A percentile compares a stretch with the other conserved stretches of the same genome.
Conservation (phyloP, 108 stramenopile genomes). For the Cylindrotheca closterium region DNA sequence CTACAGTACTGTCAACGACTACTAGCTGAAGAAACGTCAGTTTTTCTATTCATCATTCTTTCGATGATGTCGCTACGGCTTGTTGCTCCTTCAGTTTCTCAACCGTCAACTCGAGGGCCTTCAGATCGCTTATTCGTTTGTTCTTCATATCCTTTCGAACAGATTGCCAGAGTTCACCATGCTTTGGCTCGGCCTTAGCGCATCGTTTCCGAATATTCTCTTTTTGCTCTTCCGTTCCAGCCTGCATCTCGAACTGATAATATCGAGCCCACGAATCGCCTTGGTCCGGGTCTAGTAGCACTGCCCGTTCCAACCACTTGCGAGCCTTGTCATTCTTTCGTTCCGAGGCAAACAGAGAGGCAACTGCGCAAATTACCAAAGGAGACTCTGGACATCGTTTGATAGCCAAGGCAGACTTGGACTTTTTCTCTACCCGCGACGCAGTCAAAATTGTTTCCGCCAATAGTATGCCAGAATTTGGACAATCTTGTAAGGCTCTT, state of each 20-base stretch:
- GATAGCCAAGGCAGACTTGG: slow-evolving; percentile 89
- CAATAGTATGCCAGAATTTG: slow-evolving; percentile 85
- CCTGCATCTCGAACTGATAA: slow-evolving; percentile 84
- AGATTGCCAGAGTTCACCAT: slow-evolving; percentile 90
- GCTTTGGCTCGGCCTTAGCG: slow-evolving; percentile 84
- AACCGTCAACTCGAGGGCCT: slow-evolving; percentile 60
- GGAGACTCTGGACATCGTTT: slow-evolving; percentile 92
- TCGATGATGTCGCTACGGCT: not conserved
- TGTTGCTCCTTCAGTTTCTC: slow-evolving; percentile 19
- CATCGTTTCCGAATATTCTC: slow-evolving; percentile 71
- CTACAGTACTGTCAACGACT: too few relatives aligned
- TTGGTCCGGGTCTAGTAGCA: slow-evolving; percentile 78
- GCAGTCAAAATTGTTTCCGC: slow-evolving; percentile 86
- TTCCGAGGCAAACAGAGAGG: slow-evolving; percentile 89
- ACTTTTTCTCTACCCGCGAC: slow-evolving; percentile 87
- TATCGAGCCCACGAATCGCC: slow-evolving; percentile 95
- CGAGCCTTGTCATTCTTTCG: slow-evolving; percentile 91
- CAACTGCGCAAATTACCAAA: slow-evolving; percentile 88
- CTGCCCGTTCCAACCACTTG: slow-evolving; percentile 96
- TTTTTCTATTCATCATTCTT: not conserved
- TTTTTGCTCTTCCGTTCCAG: slow-evolving; percentile 66
- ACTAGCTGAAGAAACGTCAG: too few relatives aligned
- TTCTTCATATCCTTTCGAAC: slow-evolving; percentile 81
- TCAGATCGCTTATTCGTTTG: slow-evolving; percentile 49
- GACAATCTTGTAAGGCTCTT: slow-evolving; percentile 94